Base-by-base conservation (phyloP, 768 basidiomycete species). In the Trametes elegans region DNA sequence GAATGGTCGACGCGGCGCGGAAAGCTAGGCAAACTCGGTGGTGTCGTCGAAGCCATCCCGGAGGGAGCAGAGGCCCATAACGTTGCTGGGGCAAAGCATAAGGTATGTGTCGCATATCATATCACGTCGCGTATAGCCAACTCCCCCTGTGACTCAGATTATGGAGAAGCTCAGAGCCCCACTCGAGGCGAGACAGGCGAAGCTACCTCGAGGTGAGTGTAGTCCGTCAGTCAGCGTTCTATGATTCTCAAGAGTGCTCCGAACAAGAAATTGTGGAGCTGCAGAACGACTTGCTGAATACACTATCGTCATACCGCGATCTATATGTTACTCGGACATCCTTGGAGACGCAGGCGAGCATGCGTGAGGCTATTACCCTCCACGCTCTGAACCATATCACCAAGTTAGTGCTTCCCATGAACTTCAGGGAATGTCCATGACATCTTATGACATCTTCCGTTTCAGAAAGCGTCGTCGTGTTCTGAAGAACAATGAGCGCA, bases 401-500 rank as follows among this genome's bases (percentile, higher is more conserved):
- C 49, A 97, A 90, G 97, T 96, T 65, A 54, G 77, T 43, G 28
- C n/a, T 4, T 27, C 23, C 9, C 28, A 19, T n/a, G n/a, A n/a
- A n/a, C n/a, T n/a, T n/a, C n/a, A n/a, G n/a, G n/a, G n/a, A n/a
- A 18, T 21, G 21, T 9, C 24, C n/a, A 14, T 19, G 19, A 19
- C 18, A 13, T 8, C 7, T 32, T 7, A 10, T 27, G 8, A 44
- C 23, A 13, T 36, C 26, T 11, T 16, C 5, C 9, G 3, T 24
- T n/a, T 1, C 63, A 98, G 95, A 77, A 97, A 95, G 63, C 91
- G 96, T 19, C 85, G 90, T 16, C 81, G 83, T 8, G 80, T 99
- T 29, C 76, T 98, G 2, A 95, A 95, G 70, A 98, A 95, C 70
- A 98, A 98, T 64, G 93, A 96, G 60, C 89, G 88, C 35, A 77